These are phyloP conservation scores for Chenopodium berlandieri DNA, from an alignment of 148 eudicot genomes.

Conservation along the genomic window DNA sequence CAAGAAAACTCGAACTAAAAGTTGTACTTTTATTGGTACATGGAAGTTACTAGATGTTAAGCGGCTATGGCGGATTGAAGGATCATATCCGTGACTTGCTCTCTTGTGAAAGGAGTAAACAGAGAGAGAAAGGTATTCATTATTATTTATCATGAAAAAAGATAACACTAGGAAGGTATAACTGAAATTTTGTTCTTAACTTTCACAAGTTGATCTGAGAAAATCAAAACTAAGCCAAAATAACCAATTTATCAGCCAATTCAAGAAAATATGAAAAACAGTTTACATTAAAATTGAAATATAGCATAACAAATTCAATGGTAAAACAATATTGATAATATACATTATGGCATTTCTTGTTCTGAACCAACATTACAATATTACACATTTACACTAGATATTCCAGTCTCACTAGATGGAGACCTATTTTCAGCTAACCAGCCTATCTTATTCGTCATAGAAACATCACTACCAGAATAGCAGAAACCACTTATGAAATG, in stretches of 20 bases:
- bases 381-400: not conserved
- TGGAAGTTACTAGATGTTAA: too few species aligned
- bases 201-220: not conserved
- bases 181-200: not conserved
- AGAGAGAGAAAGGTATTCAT: not conserved
- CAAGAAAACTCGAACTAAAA: too few species aligned
- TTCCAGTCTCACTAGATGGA: not conserved
- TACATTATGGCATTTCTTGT: not conserved
- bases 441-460: not conserved
- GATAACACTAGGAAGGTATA: not conserved
- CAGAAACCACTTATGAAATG: not conserved
- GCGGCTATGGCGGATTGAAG: not conserved
- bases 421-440: not conserved
- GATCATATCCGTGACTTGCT: not conserved
- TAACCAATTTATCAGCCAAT: not conserved
- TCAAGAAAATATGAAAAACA: not conserved
- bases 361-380: slow-evolving; percentile 2
- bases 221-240: not conserved
- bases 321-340: not conserved
- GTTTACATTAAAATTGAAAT: not conserved
- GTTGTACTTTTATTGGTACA: too few species aligned
- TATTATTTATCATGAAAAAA: not conserved
- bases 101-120: not conserved
- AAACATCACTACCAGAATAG: not conserved
- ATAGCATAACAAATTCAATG: not conserved